phyloP scores from a whole-genome alignment of 1,284 basidiomycete species.

The Taiwanofungus camphoratus region DNA sequence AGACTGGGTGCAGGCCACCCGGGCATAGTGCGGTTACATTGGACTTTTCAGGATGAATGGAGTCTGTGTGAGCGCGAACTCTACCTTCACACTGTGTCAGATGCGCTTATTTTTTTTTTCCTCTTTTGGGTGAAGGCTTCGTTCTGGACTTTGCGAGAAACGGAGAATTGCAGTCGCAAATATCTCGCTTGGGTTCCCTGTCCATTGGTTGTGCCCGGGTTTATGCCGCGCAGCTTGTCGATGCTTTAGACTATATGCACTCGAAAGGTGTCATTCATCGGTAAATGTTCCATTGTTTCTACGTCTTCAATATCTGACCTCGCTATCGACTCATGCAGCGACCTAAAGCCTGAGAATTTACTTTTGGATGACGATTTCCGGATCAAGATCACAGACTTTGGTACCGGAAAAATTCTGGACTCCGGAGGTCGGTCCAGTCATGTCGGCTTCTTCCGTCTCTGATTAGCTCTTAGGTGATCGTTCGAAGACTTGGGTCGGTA shows the following conservation, averaged over 20 bases:
- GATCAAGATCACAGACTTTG: conserved; percentile 96
- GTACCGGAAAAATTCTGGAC: conserved; percentile 86
- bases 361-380: conserved; percentile 81
- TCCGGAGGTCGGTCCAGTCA: conserved; percentile 37
- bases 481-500: conserved; percentile 89
- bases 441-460: conserved; percentile 16
- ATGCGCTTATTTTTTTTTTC: too few relatives aligned
- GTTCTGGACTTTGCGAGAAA: conserved; percentile 88
- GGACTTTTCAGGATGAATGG: conserved; percentile 81
- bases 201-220: conserved; percentile 70
- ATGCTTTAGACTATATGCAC: conserved; percentile 88
- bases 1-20: conserved; percentile 68
- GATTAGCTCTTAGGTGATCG: conserved; percentile 35
- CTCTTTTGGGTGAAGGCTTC: conserved; percentile 57
- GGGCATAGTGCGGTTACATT: conserved; percentile 76
- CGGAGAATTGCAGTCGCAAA: conserved; percentile 81
- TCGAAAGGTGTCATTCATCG: conserved; percentile 84
- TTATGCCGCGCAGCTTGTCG: conserved; percentile 85
- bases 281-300: conserved; percentile 28
- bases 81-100: conserved; percentile 19
- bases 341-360: conserved; percentile 92
- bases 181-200: conserved; percentile 79
- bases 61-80: conserved; percentile 64
- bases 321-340: conserved; percentile 33
- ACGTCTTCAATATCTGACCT: background rate